Evolutionary conservation across 108 stramenopile genomes (phyloP).

Genomic region (Nannochloropsis gaditana): DNA sequence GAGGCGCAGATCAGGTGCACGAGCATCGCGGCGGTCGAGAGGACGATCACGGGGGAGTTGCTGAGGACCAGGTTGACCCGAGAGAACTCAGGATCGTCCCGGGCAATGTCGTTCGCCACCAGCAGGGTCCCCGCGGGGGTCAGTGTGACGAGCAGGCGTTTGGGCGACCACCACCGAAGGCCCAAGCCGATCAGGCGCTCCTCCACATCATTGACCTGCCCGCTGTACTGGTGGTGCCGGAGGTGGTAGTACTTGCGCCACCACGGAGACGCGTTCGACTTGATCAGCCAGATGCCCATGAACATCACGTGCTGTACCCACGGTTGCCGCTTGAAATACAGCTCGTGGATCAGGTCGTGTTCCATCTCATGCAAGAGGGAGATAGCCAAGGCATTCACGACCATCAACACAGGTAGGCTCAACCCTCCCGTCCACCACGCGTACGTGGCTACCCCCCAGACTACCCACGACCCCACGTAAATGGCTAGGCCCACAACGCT

Average conservation of each 20-base stretch:
- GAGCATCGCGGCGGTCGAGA: neutral
- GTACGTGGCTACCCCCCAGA: neutral
- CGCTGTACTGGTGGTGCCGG: neutral
- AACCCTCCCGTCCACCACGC: neutral
- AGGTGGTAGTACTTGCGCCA: conserved; percentile 2
- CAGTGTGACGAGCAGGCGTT: conserved; percentile 11
- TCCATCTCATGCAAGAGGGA: conserved; percentile 9
- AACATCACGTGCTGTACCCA: conserved; percentile 15
- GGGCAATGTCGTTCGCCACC: neutral
- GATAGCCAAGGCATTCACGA: neutral
- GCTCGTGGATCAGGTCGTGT: neutral
- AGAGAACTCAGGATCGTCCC: neutral
- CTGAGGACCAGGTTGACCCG: neutral
- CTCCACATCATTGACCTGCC: conserved; percentile 17
- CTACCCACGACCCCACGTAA: neutral
- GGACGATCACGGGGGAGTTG: neutral
- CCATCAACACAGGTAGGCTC: neutral
- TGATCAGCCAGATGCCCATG: neutral
- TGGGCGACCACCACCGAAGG: neutral
- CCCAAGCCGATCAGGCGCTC: conserved; percentile 6
- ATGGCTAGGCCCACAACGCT: neutral
- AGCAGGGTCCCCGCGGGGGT: neutral
- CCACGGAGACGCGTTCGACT: neutral
- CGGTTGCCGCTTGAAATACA: conserved; percentile 10
- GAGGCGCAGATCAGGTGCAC: neutral